Conservation (phyloP, 2,329 filamentous ascomycete species). For the Elsinoe necatrix region DNA sequence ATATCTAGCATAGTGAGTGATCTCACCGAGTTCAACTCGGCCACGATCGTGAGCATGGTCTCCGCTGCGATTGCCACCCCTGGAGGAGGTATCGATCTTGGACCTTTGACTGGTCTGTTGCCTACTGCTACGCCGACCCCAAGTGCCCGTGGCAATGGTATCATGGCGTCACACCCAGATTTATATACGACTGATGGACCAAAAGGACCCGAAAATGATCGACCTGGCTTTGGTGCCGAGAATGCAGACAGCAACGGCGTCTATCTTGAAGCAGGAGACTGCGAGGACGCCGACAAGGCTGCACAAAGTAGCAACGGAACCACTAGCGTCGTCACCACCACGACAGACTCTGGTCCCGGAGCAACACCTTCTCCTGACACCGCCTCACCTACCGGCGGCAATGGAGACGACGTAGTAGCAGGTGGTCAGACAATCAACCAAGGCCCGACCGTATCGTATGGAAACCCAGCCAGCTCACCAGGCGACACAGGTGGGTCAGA, state of each 20-base stretch:
- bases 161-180: neutral
- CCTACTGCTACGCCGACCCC: neutral
- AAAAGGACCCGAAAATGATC: neutral
- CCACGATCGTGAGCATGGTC: neutral
- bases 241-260: conserved; percentile 10
- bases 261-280: conserved; percentile 5
- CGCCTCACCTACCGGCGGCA: neutral
- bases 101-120: neutral
- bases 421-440: neutral
- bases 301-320: neutral
- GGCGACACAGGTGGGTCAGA: neutral
- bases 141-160: neutral
- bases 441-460: neutral
- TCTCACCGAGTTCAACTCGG: neutral
- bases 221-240: neutral
- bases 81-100: neutral
- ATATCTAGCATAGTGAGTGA: neutral
- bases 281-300: neutral
- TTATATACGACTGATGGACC: conserved; percentile 5
- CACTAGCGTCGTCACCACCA: neutral
- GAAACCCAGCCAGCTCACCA: neutral
- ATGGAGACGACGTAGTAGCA: neutral
- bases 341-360: neutral
- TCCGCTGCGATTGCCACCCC: neutral
- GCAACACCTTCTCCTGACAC: neutral